Percentiles rank a stretch among this genome's conserved stretches.
phyloP scores from a whole-genome alignment of 1,139 yeast genomes.

The Yamadazyma aaseri region DNA sequence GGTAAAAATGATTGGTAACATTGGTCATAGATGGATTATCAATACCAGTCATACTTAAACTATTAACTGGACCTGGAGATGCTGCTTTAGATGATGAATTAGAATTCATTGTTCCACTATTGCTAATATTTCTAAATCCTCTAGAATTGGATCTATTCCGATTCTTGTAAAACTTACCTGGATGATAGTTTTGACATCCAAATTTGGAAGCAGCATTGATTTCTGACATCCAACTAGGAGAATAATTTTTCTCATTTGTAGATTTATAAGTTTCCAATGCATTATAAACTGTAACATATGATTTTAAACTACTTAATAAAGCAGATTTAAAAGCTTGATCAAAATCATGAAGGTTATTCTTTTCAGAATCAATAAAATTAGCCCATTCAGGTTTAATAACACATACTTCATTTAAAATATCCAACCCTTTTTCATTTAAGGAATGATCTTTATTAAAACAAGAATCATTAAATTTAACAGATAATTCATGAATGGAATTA shows the following conservation, averaged over 20 bases:
- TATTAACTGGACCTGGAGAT: slow-evolving; percentile 4
- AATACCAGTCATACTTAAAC: neutral
- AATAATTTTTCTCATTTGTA: slow-evolving; percentile 27
- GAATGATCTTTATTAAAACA: slow-evolving; percentile 35
- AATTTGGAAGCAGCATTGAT: slow-evolving; percentile 42
- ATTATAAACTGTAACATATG: slow-evolving; percentile 31
- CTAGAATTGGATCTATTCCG: slow-evolving; percentile 14
- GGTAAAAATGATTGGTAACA: too few relatives aligned
- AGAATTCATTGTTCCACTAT: neutral
- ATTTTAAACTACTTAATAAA: slow-evolving; percentile 31
- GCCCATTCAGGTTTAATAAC: slow-evolving; percentile 37
- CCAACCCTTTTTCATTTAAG: slow-evolving; percentile 27
- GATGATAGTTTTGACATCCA: slow-evolving; percentile 40
- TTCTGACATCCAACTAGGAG: slow-evolving; percentile 35
- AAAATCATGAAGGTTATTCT: slow-evolving; percentile 26
- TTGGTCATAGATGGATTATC: neutral
- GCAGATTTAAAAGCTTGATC: slow-evolving; percentile 36
- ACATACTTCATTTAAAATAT: slow-evolving; percentile 25
- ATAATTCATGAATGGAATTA: slow-evolving; percentile 13
- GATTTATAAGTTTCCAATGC: slow-evolving; percentile 31
- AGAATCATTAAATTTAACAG: slow-evolving; percentile 28
- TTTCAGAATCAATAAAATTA: slow-evolving; percentile 30
- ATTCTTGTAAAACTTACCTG: slow-evolving; percentile 22
- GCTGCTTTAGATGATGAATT: slow-evolving; percentile 6
- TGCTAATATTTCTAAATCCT: neutral